phyloP scores from a whole-genome alignment of 192 early-diverging fungal genomes.

The Podila minutissima region DNA sequence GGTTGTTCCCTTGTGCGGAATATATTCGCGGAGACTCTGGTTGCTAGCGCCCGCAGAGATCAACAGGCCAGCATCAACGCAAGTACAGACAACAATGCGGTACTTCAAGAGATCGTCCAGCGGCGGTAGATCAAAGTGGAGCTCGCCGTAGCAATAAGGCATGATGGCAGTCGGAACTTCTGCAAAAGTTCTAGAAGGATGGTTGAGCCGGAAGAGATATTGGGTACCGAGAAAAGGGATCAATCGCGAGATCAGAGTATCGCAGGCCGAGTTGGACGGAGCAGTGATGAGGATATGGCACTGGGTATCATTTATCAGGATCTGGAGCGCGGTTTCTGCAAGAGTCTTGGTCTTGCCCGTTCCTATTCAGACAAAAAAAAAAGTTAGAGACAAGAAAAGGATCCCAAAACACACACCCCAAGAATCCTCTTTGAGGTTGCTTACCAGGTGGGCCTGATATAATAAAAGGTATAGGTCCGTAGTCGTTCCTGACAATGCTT shows the following conservation, averaged over 20 bases:
- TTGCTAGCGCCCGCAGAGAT: conserved; percentile 56
- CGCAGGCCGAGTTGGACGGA: conserved; percentile 61
- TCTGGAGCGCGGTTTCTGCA: conserved; percentile 59
- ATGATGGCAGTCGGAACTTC: conserved; percentile 55
- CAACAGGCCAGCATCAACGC: conserved; percentile 58
- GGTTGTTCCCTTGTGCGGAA: conserved; percentile 16
- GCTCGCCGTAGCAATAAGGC: conserved; percentile 53
- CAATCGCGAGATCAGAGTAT: conserved; percentile 62
- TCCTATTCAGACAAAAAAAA: conserved; percentile 27
- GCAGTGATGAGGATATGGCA: conserved; percentile 63
- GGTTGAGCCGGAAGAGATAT: conserved; percentile 57
- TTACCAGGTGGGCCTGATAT: conserved; percentile 49
- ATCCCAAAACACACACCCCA: not conserved
- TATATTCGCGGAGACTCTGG: conserved; percentile 39
- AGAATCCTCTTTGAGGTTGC: not conserved
- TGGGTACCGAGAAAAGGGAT: conserved; percentile 42
- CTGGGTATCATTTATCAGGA: conserved; percentile 42
- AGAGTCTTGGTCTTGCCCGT: conserved; percentile 70
- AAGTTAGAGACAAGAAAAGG: not conserved
- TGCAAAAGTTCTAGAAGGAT: conserved; percentile 51
- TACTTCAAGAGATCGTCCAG: conserved; percentile 41
- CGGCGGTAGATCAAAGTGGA: conserved; percentile 57
- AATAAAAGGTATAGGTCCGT: conserved; percentile 42
- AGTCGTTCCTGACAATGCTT: conserved; percentile 46
- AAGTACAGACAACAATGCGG: conserved; percentile 64